These are phyloP conservation scores for Pichia sp. DNA, from an alignment of 1,139 yeast species.

Conservation along the genomic window DNA sequence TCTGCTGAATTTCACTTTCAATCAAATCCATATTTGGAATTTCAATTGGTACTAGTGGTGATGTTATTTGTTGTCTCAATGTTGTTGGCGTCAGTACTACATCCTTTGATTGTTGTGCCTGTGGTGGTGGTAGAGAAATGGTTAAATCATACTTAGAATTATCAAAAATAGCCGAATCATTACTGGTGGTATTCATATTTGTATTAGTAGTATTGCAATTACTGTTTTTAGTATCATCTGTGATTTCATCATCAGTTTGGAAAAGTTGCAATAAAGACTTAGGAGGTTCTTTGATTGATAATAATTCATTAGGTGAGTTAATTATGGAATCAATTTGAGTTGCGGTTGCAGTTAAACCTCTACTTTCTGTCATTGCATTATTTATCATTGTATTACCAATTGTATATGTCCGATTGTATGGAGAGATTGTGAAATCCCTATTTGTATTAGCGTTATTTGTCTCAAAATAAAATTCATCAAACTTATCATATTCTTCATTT, in stretches of 20 bases:
- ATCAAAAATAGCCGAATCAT: not conserved
- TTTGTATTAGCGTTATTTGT: slow-evolving; percentile 28
- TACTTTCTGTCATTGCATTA: slow-evolving; percentile 4
- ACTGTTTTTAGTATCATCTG: slow-evolving; percentile 7
- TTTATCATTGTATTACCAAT: slow-evolving; percentile 20
- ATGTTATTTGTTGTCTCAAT: slow-evolving; percentile 9
- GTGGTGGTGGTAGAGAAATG: not conserved
- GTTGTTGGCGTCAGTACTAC: slow-evolving; percentile 9
- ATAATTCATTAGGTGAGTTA: slow-evolving; percentile 10
- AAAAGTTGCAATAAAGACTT: slow-evolving; percentile 67
- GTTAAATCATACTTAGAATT: slow-evolving; percentile 2
- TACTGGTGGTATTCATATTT: not conserved
- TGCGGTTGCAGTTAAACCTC: slow-evolving; percentile 6
- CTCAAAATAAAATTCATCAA: slow-evolving; percentile 17
- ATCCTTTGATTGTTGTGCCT: slow-evolving; percentile 8
- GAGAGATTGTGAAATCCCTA: slow-evolving; percentile 14
- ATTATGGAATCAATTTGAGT: slow-evolving; percentile 12
- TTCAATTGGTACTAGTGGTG: slow-evolving; percentile 49
- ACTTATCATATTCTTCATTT: slow-evolving; percentile 17
- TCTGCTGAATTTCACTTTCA: slow-evolving; percentile 27
- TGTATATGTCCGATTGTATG: slow-evolving; percentile 16
- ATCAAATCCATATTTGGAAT: slow-evolving; percentile 44
- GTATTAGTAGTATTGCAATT: not conserved
- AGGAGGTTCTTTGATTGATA: slow-evolving; percentile 49
- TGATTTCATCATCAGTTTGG: slow-evolving; percentile 35